These are phyloP conservation scores for Crithidia bombi DNA, from an alignment of 208 protist genomes.

Conservation along the genomic window DNA sequence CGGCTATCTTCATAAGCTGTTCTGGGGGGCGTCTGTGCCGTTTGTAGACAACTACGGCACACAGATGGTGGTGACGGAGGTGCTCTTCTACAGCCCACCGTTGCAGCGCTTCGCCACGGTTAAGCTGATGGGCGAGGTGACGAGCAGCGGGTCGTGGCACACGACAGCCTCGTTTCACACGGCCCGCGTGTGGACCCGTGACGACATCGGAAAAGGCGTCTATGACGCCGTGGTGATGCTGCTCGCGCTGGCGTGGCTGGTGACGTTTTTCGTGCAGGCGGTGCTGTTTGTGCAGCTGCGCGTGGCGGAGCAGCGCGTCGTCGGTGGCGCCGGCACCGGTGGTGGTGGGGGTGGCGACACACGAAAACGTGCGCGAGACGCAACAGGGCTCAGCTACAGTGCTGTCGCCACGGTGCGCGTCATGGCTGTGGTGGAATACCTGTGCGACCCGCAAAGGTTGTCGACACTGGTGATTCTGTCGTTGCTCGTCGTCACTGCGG, in stretches of 20 bases:
- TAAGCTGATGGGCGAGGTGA: constrained; percentile 55
- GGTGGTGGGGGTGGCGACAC: not conserved
- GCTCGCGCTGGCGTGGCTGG: constrained; percentile 13
- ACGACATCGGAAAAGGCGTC: constrained; percentile 20
- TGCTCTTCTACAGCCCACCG: constrained; percentile 50
- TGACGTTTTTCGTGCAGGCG: not conserved
- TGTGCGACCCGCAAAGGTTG: constrained; percentile 5
- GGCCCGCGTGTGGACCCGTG: constrained; percentile 42
- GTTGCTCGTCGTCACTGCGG: not conserved
- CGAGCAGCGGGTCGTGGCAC: constrained; percentile 35
- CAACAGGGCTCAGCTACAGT: constrained; percentile 10
- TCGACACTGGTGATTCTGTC: constrained; percentile 7
- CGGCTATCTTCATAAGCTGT: constrained; percentile 17
- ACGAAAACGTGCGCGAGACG: not conserved
- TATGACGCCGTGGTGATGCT: constrained; percentile 37
- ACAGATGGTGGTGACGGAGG: constrained; percentile 51
- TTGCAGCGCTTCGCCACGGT: constrained; percentile 40
- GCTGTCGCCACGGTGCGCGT: not conserved
- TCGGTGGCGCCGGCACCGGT: not conserved
- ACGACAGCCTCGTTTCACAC: constrained; percentile 14
- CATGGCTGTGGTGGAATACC: constrained; percentile 7
- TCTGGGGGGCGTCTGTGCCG: constrained; percentile 24
- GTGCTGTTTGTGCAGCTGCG: not conserved
- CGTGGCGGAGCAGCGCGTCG: not conserved
- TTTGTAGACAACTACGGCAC: constrained; percentile 59